Base-by-base conservation (phyloP, 257 asterid species). In the Striga asiatica region DNA sequence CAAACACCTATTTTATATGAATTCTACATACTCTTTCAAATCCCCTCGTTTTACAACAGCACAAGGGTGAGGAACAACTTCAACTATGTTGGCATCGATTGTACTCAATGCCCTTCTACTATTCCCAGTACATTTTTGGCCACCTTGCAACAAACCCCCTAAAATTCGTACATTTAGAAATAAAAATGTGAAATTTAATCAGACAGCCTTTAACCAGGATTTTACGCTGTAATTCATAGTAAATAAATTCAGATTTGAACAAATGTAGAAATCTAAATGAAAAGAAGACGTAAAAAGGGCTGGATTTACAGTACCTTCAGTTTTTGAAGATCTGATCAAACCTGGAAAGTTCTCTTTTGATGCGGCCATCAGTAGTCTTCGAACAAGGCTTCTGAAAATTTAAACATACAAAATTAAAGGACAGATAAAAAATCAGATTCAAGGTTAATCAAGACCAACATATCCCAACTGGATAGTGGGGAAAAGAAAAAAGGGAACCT, bases 31-130 rank as follows among this genome's bases (percentile, higher is more conserved):
- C 98, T 75, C 93, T 16, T 74, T 47, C 50, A 70, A 69, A 72
- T 17, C 66, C 60, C 76, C 80, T 74, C 91, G 74, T 69, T 83
- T 86, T 58, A 75, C 75, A 32, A 81, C 83, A 69, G 81, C 82
- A 68, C 65, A 72, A 11, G 84, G 83, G 62, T 74, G 67, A 8
- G 20, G 82, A 81, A 56, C 13, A 21, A 6, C 79, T 55, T 69
- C 88, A 0, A 77, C 66, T 37, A 83, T 74, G 69, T 85, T 85
- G 71, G 23, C 61, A 41, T 83, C 64, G 65, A 89, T 83, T 39
- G 85, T 66, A 68, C 89, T 76, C 66, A 89, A 50, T 5, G 94
- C 96, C 77, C 95, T 86, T 61, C 98, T 66, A 32, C 71, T 77
- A 65, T 74, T 74, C 20, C 82, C 74, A 46, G 43, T 34, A 4